Conservation (phyloP, 495 filamentous ascomycete species). For the Terfezia boudieri region DNA sequence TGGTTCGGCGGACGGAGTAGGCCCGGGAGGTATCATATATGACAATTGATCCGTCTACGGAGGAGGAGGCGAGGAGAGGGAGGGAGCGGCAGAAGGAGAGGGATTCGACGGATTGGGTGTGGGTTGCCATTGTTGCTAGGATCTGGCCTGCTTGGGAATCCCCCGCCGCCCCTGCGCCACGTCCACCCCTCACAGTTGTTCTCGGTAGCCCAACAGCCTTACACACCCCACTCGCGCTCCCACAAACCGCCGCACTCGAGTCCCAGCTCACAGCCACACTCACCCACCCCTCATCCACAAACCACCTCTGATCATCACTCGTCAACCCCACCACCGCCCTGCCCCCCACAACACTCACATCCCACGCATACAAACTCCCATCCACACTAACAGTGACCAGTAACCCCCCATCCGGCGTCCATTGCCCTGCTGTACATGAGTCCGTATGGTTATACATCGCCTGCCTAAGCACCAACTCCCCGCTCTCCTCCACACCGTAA, state of each 20-base stretch:
- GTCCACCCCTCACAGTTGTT: conserved; percentile 18
- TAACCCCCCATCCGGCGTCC: conserved; percentile 70
- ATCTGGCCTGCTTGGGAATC: conserved; percentile 56
- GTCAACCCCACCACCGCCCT: conserved; percentile 64
- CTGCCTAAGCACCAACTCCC: conserved; percentile 53
- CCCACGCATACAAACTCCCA: conserved; percentile 72
- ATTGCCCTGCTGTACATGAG: conserved; percentile 71
- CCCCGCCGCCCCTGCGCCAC: conserved; percentile 18
- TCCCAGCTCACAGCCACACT: conserved; percentile 59
- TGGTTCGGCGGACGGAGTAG: conserved; percentile 61
- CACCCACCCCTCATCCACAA: conserved; percentile 76
- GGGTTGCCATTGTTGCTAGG: conserved; percentile 37
- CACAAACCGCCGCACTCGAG: conserved; percentile 58
- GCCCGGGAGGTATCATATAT: conserved; percentile 66
- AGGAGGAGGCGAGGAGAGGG: conserved; percentile 63
- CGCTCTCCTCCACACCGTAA: conserved; percentile 52
- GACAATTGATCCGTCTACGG: conserved; percentile 74
- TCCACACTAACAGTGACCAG: conserved; percentile 84
- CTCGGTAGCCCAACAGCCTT: conserved; percentile 66
- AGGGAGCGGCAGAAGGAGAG: conserved; percentile 55
- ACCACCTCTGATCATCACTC: conserved; percentile 64
- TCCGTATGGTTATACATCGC: conserved; percentile 76
- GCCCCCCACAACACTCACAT: conserved; percentile 41
- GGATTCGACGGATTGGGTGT: conserved; percentile 64
- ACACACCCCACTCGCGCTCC: conserved; percentile 67